A percentile compares a stretch with the other conserved stretches of the same genome.
These are phyloP conservation scores for Trametes punicea DNA, from an alignment of 768 basidiomycete species.

Conservation along the genomic window DNA sequence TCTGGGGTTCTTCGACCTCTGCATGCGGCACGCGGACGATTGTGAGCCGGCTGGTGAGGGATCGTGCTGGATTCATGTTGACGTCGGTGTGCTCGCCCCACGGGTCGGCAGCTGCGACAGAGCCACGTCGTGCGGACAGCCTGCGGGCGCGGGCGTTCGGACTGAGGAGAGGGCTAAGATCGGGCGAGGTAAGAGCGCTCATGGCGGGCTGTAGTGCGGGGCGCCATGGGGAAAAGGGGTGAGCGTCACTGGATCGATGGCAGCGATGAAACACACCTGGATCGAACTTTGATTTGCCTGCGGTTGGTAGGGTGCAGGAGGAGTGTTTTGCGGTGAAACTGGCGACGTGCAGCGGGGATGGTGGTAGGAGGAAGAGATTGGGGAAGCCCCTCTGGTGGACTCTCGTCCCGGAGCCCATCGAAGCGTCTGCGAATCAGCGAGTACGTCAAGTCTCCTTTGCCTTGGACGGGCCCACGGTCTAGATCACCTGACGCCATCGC, in stretches of 20 bases:
- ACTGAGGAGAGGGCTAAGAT: conserved; percentile 23
- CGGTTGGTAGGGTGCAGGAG: neutral
- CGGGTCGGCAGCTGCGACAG: conserved; percentile 66
- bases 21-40: conserved; percentile 62
- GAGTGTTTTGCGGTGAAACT: neutral
- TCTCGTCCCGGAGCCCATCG: conserved; percentile 10
- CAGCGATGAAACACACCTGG: conserved; percentile 1
- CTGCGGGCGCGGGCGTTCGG: conserved; percentile 28
- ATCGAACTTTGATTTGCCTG: neutral
- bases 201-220: conserved; percentile 12
- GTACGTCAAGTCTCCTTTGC: conserved; percentile 23
- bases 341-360: conserved; percentile 2
- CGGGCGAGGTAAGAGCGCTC: conserved; percentile 21
- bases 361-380: conserved; percentile 10
- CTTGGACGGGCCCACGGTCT: neutral
- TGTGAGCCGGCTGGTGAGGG: conserved; percentile 62
- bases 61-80: conserved; percentile 51
- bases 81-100: conserved; percentile 52
- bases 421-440: conserved; percentile 12
- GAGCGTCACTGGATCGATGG: conserved; percentile 12
- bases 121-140: conserved; percentile 62
- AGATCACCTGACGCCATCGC: conserved; percentile 19
- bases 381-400: neutral
- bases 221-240: conserved; percentile 7
- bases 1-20: conserved; percentile 35